These are phyloP conservation scores for Kwoniella heveanensis DNA, from an alignment of 768 basidiomycete species.

Conservation along the genomic window DNA sequence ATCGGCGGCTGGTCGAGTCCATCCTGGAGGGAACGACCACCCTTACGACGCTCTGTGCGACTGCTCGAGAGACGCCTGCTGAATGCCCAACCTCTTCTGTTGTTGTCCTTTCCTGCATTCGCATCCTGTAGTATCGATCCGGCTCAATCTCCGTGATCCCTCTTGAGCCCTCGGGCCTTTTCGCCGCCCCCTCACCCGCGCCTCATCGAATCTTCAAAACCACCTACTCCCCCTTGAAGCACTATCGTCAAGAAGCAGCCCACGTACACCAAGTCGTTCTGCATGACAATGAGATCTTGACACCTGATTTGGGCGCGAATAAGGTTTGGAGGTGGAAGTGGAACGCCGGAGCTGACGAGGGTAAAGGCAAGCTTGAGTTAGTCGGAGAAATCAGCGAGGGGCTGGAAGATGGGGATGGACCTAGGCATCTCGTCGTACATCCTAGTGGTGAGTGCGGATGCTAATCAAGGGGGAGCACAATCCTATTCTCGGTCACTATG, in stretches of 20 bases:
- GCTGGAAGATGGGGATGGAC: slow-evolving; percentile 37
- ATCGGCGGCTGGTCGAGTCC: no score
- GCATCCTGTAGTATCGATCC: slow-evolving; percentile 29
- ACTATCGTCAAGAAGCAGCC: slow-evolving; percentile 33
- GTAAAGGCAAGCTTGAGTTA: slow-evolving; percentile 2
- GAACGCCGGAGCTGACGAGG: background rate
- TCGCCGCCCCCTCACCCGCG: slow-evolving; percentile 5
- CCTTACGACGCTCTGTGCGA: no score
- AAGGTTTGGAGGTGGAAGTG: slow-evolving; percentile 33
- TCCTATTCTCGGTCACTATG: no score
- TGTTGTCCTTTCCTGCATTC: no score
- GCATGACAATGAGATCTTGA: slow-evolving; percentile 24
- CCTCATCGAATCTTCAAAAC: slow-evolving; percentile 16
- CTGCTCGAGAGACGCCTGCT: slow-evolving; percentile 2
- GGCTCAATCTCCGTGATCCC: slow-evolving; percentile 28
- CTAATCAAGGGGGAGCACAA: no score
- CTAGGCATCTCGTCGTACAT: slow-evolving; percentile 40
- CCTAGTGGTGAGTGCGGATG: slow-evolving; percentile 36
- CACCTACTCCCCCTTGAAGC: slow-evolving; percentile 16
- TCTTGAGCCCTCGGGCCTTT: slow-evolving; percentile 19
- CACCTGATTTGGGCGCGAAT: slow-evolving; percentile 38
- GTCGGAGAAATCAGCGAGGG: slow-evolving; percentile 19
- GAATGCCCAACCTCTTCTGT: no score
- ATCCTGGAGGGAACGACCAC: no score
- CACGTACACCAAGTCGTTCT: slow-evolving; percentile 39